A percentile compares a stretch with the other conserved stretches of the same genome.
These are phyloP conservation scores for Tirmania nivea DNA, from an alignment of 495 filamentous ascomycete genomes.

Conservation along the genomic window DNA sequence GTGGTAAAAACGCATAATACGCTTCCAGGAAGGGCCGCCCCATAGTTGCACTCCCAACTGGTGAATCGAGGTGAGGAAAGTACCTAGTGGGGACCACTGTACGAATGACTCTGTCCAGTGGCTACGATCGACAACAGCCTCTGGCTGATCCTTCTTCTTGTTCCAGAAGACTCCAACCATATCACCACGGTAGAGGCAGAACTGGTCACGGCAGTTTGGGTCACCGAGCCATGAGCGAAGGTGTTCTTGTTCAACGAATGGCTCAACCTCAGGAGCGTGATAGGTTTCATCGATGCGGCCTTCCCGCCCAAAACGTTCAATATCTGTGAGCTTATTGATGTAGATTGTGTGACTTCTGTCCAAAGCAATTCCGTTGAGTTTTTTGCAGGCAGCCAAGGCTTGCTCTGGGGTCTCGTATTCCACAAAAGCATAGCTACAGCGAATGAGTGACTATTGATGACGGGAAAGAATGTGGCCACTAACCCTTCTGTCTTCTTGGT, in stretches of 20 bases:
- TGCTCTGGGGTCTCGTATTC: conserved; percentile 88
- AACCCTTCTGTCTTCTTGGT: conserved; percentile 67
- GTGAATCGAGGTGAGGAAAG: conserved; percentile 84
- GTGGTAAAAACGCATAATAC: conserved; percentile 81
- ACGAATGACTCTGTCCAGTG: conserved; percentile 96
- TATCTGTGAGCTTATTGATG: conserved; percentile 95
- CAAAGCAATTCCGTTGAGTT: conserved; percentile 58
- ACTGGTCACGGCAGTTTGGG: conserved; percentile 70
- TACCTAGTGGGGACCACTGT: conserved; percentile 90
- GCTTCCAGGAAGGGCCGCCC: conserved; percentile 73
- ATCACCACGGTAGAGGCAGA: conserved; percentile 75
- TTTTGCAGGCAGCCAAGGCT: conserved; percentile 66
- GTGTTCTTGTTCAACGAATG: conserved; percentile 80
- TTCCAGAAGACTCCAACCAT: conserved; percentile 94
- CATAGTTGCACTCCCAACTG: conserved; percentile 89
- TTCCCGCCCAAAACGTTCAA: conserved; percentile 86
- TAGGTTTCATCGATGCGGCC: conserved; percentile 84
- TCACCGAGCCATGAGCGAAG: conserved; percentile 83
- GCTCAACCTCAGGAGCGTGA: conserved; percentile 48
- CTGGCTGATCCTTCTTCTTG: conserved; percentile 75
- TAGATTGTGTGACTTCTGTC: conserved; percentile 88
- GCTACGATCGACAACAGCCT: conserved; percentile 67
- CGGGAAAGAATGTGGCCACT: conserved; percentile 12
- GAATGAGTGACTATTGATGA: conserved; percentile 4
- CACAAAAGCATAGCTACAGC: conserved; percentile 66